These are phyloP conservation scores for Salix koriyanagi DNA, from an alignment of 345 rosid species.

Conservation along the genomic window DNA sequence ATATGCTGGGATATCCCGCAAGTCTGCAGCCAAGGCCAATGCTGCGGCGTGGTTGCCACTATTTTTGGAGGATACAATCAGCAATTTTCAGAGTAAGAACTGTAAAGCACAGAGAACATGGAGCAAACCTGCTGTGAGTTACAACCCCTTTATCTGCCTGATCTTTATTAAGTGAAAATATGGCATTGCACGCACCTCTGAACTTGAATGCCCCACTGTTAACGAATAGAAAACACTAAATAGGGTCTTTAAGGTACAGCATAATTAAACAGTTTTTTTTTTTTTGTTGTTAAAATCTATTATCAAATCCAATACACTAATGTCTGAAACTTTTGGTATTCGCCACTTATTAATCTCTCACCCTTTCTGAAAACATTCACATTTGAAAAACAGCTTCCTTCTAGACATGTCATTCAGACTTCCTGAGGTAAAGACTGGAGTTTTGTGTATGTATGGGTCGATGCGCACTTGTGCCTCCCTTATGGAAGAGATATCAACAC, in stretches of 20 bases:
- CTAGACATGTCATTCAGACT: conserved; percentile 57
- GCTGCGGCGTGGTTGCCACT: conserved; percentile 99
- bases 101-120: not conserved
- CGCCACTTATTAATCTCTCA: conserved; percentile 26
- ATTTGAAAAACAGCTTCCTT: conserved; percentile 68
- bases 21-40: conserved; percentile 80
- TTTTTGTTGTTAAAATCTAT: not conserved
- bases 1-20: conserved; percentile 64
- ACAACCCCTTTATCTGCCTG: conserved; percentile 81
- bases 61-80: conserved; percentile 23
- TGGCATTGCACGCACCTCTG: conserved; percentile 92
- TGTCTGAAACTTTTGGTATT: conserved; percentile 5
- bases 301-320: not conserved
- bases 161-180: conserved; percentile 56
- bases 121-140: conserved; percentile 81
- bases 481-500: conserved; percentile 73
- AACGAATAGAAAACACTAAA: conserved; percentile 1
- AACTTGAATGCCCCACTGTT: conserved; percentile 86
- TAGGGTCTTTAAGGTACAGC: not conserved
- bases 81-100: conserved; percentile 3
- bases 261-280: not conserved
- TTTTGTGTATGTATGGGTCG: conserved; percentile 51
- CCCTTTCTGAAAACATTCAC: conserved; percentile 95
- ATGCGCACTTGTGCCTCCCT: conserved; percentile 66
- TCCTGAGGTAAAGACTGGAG: conserved; percentile 71